phyloP scores from a whole-genome alignment of 345 rosid species.

The Populus deltoides region DNA sequence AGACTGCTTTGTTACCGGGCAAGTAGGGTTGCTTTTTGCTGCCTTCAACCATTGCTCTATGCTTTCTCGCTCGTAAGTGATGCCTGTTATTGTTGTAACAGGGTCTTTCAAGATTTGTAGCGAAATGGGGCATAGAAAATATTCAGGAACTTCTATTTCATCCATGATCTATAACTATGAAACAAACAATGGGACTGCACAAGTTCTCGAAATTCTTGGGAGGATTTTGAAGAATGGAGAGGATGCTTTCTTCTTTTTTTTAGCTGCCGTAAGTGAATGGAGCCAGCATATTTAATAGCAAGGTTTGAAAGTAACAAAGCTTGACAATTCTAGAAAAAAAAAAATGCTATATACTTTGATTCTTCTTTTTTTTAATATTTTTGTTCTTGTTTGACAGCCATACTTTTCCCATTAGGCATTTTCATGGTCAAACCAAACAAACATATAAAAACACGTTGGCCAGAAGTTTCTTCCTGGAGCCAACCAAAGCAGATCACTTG shows the following conservation, averaged over 20 bases:
- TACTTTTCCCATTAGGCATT: background rate
- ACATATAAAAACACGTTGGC: conserved; percentile 3
- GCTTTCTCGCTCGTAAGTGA: conserved; percentile 59
- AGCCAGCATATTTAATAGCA: background rate
- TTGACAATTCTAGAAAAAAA: conserved; percentile 1
- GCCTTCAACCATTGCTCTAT: conserved; percentile 51
- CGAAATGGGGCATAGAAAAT: conserved; percentile 59
- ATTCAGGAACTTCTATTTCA: conserved; percentile 47
- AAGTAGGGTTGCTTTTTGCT: conserved; percentile 21
- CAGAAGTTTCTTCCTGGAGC: background rate
- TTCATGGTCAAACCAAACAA: conserved; percentile 1
- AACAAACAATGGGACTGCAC: background rate
- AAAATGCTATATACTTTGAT: background rate
- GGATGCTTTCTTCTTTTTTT: background rate
- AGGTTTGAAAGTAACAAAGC: background rate
- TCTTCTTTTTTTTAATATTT: background rate
- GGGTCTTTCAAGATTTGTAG: conserved; percentile 61
- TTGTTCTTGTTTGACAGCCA: background rate
- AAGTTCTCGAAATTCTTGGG: background rate
- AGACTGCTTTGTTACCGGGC: conserved; percentile 56
- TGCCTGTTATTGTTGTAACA: conserved; percentile 58
- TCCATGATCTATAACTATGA: conserved; percentile 18
- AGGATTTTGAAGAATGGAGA: background rate
- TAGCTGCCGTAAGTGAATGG: background rate
- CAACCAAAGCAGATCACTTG: background rate